These are phyloP conservation scores for Yamadazyma scolyti DNA, from an alignment of 805 yeast genomes.

Conservation along the genomic window DNA sequence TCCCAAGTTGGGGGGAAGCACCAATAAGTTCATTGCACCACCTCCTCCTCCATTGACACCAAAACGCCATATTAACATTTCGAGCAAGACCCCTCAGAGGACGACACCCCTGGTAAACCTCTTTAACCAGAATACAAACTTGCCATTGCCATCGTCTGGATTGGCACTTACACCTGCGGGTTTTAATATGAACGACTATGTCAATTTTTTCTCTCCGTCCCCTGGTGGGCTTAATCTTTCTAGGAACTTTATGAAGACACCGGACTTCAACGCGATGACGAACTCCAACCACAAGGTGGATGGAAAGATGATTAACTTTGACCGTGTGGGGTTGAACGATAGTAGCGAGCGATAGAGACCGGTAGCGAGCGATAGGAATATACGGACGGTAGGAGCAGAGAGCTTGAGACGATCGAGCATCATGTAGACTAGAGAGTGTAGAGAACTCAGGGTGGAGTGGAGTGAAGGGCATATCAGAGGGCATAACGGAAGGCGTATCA, in stretches of 20 bases:
- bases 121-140: constrained; percentile 19
- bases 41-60: constrained; percentile 41
- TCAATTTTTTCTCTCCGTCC: constrained; percentile 74
- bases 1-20: constrained; percentile 17
- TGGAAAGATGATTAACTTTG: constrained; percentile 43
- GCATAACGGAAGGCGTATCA: no score
- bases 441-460: no score
- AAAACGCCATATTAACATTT: constrained; percentile 25
- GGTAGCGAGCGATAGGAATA: not conserved
- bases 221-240: constrained; percentile 33
- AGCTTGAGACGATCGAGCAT: no score
- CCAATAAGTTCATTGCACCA: constrained; percentile 32
- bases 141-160: constrained; percentile 35
- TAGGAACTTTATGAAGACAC: constrained; percentile 32
- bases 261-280: constrained; percentile 35
- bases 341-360: constrained; percentile 7
- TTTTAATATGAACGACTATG: constrained; percentile 80
- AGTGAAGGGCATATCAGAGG: no score
- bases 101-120: constrained; percentile 37
- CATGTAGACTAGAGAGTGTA: no score
- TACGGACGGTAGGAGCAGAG: no score
- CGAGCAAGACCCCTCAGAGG: constrained; percentile 37
- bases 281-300: constrained; percentile 20
- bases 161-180: constrained; percentile 55
- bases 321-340: constrained; percentile 27